Percentiles rank a stretch among this genome's conserved stretches.
phyloP scores from a whole-genome alignment of 1,284 basidiomycete species.

The Rhodotorula sp. region DNA sequence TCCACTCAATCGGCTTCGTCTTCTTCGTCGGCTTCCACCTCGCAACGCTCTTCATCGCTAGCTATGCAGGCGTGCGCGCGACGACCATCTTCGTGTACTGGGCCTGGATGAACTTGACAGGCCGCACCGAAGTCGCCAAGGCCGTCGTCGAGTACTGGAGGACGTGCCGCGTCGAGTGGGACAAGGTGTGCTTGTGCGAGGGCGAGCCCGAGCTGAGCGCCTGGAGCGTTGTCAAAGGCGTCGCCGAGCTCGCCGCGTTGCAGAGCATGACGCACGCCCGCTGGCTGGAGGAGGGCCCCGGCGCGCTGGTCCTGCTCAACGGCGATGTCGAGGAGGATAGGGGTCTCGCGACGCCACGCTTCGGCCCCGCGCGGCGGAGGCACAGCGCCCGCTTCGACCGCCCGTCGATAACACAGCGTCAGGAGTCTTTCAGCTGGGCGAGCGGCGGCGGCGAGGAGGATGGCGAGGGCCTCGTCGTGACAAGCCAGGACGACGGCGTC shows the following conservation, averaged over 20 bases:
- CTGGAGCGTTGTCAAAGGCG: constrained; percentile 13
- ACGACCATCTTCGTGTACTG: constrained; percentile 26
- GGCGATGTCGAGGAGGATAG: background rate
- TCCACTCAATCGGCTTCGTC: constrained; percentile 35
- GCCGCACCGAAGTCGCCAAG: constrained; percentile 28
- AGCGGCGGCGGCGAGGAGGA: constrained; percentile 16
- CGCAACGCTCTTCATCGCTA: constrained; percentile 13
- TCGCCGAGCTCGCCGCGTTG: constrained; percentile 20
- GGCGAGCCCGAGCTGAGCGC: constrained; percentile 11
- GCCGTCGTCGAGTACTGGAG: constrained; percentile 24
- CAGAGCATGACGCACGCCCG: constrained; percentile 31
- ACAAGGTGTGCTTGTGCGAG: constrained; percentile 26
- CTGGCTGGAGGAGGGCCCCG: constrained; percentile 26
- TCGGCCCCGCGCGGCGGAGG: background rate
- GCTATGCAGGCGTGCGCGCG: background rate
- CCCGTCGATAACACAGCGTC: constrained; percentile 5
- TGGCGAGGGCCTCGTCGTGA: constrained; percentile 34
- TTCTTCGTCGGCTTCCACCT: constrained; percentile 33
- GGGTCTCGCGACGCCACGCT: background rate
- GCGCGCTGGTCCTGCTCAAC: constrained; percentile 25
- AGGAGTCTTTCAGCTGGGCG: constrained; percentile 23
- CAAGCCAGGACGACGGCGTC: constrained; percentile 15
- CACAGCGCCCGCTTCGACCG: background rate
- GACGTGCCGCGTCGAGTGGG: constrained; percentile 34
- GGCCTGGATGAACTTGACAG: constrained; percentile 29